Evolutionary conservation across 2,329 filamentous ascomycete species (phyloP).

Genomic region (Fusarium phyllophilum): DNA sequence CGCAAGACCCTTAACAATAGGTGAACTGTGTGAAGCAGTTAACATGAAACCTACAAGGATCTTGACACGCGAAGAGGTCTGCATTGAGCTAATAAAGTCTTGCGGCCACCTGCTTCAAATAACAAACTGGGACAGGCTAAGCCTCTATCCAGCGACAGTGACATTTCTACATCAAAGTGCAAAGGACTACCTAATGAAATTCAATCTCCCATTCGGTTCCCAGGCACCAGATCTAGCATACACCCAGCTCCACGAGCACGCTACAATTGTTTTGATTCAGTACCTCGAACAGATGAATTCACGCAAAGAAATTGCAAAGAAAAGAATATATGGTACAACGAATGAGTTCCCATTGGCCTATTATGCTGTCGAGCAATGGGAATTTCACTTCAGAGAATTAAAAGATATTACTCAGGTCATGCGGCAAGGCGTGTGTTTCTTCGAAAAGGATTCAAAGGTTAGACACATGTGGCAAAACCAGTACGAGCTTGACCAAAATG

Average conservation of each 20-base stretch:
- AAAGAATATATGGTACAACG: too few species aligned
- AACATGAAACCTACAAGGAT: neutral
- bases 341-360: neutral
- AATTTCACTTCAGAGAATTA: accelerated
- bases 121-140: too few species aligned
- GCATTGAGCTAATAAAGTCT: neutral
- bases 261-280: neutral
- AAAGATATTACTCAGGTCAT: neutral
- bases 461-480: neutral
- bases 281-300: neutral
- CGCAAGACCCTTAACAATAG: neutral
- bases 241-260: neutral
- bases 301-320: too few species aligned
- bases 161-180: constrained; percentile 14
- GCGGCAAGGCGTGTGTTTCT: neutral
- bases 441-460: neutral
- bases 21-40: constrained; percentile 13
- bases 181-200: neutral
- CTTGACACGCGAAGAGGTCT: neutral
- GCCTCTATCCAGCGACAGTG: too few species aligned
- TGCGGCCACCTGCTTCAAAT: constrained; percentile 20
- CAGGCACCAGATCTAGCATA: accelerated
- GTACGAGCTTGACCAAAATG: too few species aligned
- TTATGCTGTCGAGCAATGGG: neutral
- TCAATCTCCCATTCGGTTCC: accelerated